phyloP scores from a whole-genome alignment of 2,329 filamentous ascomycete genomes.

The Lasiodiplodia hormozganensis region DNA sequence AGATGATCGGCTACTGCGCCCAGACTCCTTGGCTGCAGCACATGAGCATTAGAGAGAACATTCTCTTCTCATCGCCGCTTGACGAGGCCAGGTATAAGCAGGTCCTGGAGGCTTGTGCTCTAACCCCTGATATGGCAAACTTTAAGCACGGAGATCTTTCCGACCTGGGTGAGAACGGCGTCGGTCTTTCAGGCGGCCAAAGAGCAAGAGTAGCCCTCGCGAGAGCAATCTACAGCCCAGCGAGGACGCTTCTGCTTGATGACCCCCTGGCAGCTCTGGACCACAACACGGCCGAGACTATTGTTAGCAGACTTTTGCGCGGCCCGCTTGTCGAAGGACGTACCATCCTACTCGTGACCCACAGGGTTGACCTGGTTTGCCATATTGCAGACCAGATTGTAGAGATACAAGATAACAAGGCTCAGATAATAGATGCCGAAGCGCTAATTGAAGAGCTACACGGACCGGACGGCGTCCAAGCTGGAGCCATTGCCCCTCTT shows the following conservation, averaged over 20 bases:
- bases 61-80: constrained; percentile 69
- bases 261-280: constrained; percentile 67
- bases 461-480: background rate
- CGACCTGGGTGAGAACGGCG: constrained; percentile 67
- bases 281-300: constrained; percentile 68
- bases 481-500: constrained; percentile 27
- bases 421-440: constrained; percentile 46
- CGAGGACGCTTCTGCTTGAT: constrained; percentile 63
- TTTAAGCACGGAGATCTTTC: constrained; percentile 71
- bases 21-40: constrained; percentile 73
- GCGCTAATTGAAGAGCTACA: constrained; percentile 14
- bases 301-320: constrained; percentile 64
- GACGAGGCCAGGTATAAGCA: constrained; percentile 73
- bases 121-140: constrained; percentile 66
- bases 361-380: constrained; percentile 73
- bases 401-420: constrained; percentile 69
- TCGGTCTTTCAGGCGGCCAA: constrained; percentile 67
- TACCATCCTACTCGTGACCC: constrained; percentile 67
- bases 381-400: constrained; percentile 77
- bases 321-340: constrained; percentile 62
- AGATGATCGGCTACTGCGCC: constrained; percentile 68
- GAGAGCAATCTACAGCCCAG: constrained; percentile 64
- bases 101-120: constrained; percentile 70
- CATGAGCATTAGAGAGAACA: constrained; percentile 74
- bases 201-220: constrained; percentile 67